phyloP scores from a whole-genome alignment of 73 alveolate species.

The Breviolum minutum region DNA sequence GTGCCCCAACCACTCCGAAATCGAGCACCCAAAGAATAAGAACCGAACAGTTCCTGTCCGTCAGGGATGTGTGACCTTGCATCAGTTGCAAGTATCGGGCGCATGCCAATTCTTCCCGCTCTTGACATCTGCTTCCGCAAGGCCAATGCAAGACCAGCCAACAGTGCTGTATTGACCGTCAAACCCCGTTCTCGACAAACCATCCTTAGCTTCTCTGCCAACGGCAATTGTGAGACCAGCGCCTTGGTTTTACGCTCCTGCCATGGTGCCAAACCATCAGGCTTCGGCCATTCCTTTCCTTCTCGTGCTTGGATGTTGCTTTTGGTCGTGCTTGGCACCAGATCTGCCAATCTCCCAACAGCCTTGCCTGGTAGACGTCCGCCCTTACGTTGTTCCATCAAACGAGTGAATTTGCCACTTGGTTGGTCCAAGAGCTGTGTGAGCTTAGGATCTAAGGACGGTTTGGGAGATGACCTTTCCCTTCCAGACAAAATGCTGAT shows the following conservation, averaged over 20 bases:
- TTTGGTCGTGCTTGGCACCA: slow-evolving; percentile 22
- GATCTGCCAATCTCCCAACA: slow-evolving; percentile 52
- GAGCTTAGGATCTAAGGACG: slow-evolving; percentile 40
- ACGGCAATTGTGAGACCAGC: not conserved
- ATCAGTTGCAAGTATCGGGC: slow-evolving; percentile 77
- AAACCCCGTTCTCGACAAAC: slow-evolving; percentile 63
- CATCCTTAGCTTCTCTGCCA: slow-evolving; percentile 31
- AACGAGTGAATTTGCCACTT: slow-evolving; percentile 20
- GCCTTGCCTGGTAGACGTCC: slow-evolving; percentile 75
- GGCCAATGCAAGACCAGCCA: slow-evolving; percentile 74
- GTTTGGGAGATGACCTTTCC: slow-evolving; percentile 63
- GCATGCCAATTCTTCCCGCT: slow-evolving; percentile 67
- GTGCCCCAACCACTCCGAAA: slow-evolving; percentile 77
- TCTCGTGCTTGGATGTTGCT: slow-evolving; percentile 43
- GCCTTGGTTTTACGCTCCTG: slow-evolving; percentile 54
- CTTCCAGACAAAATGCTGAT: slow-evolving; percentile 60
- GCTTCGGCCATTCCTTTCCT: slow-evolving; percentile 93
- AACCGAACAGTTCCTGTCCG: slow-evolving; percentile 74
- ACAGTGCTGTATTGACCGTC: slow-evolving; percentile 71
- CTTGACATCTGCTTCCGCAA: slow-evolving; percentile 61
- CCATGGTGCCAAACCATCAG: slow-evolving; percentile 89
- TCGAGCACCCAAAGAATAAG: slow-evolving; percentile 88
- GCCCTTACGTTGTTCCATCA: slow-evolving; percentile 87
- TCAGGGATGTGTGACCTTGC: slow-evolving; percentile 77
- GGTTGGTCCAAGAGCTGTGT: slow-evolving; percentile 72